Evolutionary conservation across 805 yeast species (phyloP).

Genomic region (Debaryomyces prosopidis): DNA sequence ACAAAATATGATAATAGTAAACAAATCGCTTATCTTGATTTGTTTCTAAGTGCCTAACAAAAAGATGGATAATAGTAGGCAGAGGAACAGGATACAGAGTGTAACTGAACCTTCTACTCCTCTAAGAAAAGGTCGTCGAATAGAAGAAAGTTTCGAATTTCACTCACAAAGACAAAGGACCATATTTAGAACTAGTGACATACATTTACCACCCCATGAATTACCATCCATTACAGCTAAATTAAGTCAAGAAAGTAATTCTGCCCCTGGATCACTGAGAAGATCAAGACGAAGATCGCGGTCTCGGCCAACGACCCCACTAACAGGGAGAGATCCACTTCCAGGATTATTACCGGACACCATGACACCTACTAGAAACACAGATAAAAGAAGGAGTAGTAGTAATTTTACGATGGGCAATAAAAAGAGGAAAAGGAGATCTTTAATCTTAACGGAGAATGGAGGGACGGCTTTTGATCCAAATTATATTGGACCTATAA

Average conservation of each 20-base stretch:
- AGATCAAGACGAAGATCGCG: constrained; percentile 4
- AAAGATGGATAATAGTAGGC: not conserved
- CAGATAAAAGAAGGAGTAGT: constrained; percentile 8
- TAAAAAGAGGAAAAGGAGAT: constrained; percentile 24
- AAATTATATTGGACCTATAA: constrained; percentile 35
- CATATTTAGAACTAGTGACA: not conserved
- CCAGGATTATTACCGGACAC: not conserved
- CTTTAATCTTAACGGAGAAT: constrained; percentile 19
- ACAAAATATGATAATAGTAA: not conserved
- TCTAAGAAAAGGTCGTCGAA: constrained; percentile 1
- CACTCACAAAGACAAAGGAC: constrained; percentile 6
- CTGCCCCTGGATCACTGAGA: constrained; percentile 6
- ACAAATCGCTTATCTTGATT: not conserved
- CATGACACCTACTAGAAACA: constrained; percentile 9
- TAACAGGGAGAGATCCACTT: not conserved
- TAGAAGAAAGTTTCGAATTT: constrained; percentile 3
- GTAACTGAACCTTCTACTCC: constrained; percentile 23
- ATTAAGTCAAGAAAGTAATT: constrained; percentile 6
- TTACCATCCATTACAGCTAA: constrained; percentile 7
- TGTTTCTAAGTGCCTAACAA: not conserved
- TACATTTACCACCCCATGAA: constrained; percentile 12
- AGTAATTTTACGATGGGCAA: constrained; percentile 3
- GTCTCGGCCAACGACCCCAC: constrained; percentile 4
- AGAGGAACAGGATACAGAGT: not conserved
- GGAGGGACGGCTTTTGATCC: constrained; percentile 29